A percentile compares a stretch with the other conserved stretches of the same genome.
phyloP scores from a whole-genome alignment of 768 basidiomycete species.

The Termitomyces sp. region DNA sequence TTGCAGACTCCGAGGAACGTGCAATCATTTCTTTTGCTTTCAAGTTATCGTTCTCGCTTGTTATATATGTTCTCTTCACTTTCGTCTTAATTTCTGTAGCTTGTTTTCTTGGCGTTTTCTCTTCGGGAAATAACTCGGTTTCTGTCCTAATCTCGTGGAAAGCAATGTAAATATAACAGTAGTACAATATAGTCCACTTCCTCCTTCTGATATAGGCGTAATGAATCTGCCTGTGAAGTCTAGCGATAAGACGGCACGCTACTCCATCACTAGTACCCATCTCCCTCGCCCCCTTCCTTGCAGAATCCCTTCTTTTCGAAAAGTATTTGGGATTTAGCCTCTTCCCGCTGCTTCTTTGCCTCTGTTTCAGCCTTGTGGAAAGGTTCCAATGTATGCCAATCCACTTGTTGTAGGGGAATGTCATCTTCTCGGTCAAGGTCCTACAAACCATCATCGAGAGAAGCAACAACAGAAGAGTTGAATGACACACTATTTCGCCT shows the following conservation, averaged over 20 bases:
- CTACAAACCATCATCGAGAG: conserved; percentile 35
- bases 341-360: conserved; percentile 76
- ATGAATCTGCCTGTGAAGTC: conserved; percentile 22
- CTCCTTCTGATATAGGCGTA: conserved; percentile 17
- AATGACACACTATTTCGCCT: conserved; percentile 83
- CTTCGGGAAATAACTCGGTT: conserved; percentile 13
- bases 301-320: conserved; percentile 87
- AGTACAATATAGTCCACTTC: conserved; percentile 18
- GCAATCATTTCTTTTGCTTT: conserved; percentile 9
- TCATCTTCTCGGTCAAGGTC: conserved; percentile 94
- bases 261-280: conserved; percentile 67
- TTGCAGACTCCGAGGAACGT: conserved; percentile 3
- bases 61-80: conserved; percentile 2
- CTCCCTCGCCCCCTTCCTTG: conserved; percentile 94
- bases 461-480: neutral
- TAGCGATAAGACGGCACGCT: neutral
- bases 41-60: conserved; percentile 7
- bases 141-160: conserved; percentile 5
- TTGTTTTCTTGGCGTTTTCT: neutral
- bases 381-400: conserved; percentile 64
- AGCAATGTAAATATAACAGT: conserved; percentile 18
- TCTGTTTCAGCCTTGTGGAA: conserved; percentile 75
- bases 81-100: conserved; percentile 8
- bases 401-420: conserved; percentile 71
- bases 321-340: conserved; percentile 77